Conservation (phyloP, 192 early-diverging fungal genomes). For the Nowakowskiella sp. region DNA sequence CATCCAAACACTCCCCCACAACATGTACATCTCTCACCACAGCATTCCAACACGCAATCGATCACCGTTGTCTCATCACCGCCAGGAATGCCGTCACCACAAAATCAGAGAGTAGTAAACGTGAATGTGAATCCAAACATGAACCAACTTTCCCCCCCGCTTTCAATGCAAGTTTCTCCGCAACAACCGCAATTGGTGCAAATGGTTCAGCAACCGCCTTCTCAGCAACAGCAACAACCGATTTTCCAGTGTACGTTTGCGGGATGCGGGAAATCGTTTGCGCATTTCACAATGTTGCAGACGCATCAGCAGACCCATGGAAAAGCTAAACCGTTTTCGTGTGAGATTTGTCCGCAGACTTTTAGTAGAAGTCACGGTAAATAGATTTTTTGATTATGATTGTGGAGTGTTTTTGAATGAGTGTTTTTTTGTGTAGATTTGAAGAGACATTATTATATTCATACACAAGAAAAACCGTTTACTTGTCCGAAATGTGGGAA, state of each 20-base stretch:
- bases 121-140: not conserved
- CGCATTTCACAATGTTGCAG: conserved; percentile 3
- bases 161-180: not conserved
- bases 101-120: not conserved
- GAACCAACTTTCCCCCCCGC: not conserved
- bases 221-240: not conserved
- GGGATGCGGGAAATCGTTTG: conserved; percentile 7
- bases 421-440: conserved; percentile 24
- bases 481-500: conserved; percentile 35
- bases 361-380: conserved; percentile 30
- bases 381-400: not conserved
- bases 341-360: conserved; percentile 34
- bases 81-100: not conserved
- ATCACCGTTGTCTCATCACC: too few species aligned
- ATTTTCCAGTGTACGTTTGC: not conserved
- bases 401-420: not conserved
- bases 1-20: not conserved
- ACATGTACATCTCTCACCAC: not conserved
- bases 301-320: conserved; percentile 4
- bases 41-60: too few species aligned
- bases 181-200: not conserved
- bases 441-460: conserved; percentile 47
- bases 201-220: not conserved
- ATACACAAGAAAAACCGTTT: conserved; percentile 40
- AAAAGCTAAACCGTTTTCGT: conserved; percentile 25